phyloP scores from a whole-genome alignment of 2,329 filamentous ascomycete species.

The Conoideocrella luteorostrata region DNA sequence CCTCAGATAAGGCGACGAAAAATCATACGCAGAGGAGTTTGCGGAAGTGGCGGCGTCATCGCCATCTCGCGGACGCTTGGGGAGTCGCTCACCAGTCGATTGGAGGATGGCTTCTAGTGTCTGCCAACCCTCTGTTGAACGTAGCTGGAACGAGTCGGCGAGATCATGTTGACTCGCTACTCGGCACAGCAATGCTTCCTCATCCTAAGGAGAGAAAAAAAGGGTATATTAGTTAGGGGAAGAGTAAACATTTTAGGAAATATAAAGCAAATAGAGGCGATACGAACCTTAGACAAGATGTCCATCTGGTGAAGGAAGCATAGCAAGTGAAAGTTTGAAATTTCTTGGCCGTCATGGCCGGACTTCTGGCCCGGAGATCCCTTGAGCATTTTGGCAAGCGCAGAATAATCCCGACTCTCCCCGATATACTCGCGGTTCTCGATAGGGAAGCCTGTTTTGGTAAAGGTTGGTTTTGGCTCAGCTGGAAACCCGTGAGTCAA shows the following conservation, averaged over 20 bases:
- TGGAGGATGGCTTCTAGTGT: conserved; percentile 88
- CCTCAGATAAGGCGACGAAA: conserved; percentile 3
- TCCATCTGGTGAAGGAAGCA: conserved; percentile 76
- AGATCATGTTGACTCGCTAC: conserved; percentile 78
- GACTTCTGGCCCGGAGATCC: conserved; percentile 52
- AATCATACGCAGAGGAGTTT: conserved; percentile 17
- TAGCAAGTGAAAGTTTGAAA: conserved; percentile 94
- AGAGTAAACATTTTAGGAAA: not conserved
- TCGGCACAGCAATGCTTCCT: conserved; percentile 78
- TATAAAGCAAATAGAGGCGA: conserved; percentile 9
- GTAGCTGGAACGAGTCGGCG: conserved; percentile 73
- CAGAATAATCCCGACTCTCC: conserved; percentile 71
- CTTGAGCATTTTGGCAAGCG: conserved; percentile 62
- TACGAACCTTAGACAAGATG: conserved; percentile 73
- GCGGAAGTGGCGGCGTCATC: conserved; percentile 23
- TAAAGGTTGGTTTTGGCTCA: conserved; percentile 70
- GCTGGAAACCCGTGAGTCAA: conserved; percentile 94
- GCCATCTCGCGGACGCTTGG: conserved; percentile 57
- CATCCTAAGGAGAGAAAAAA: conserved; percentile 56
- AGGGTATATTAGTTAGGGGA: too few relatives aligned
- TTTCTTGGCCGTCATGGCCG: conserved; percentile 54
- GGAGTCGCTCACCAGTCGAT: conserved; percentile 94
- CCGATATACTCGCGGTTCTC: conserved; percentile 88
- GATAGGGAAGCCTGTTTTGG: conserved; percentile 69
- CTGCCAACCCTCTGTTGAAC: conserved; percentile 87